Conservation (phyloP, 768 basidiomycete genomes). For the Mycena sanguinolenta region DNA sequence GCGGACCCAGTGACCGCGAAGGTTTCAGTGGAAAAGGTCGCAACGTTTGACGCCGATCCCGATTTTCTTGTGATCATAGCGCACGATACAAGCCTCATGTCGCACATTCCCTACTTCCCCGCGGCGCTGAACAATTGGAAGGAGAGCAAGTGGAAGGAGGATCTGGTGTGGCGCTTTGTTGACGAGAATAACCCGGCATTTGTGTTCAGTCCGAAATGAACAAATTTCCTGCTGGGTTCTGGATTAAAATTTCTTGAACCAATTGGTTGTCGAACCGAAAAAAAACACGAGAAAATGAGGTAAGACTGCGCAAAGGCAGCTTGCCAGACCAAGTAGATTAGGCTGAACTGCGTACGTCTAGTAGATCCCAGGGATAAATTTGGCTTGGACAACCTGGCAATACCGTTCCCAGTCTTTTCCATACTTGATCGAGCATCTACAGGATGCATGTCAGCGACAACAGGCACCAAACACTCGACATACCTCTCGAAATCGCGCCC, state of each 20-base stretch:
- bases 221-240: too few relatives aligned
- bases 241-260: too few relatives aligned
- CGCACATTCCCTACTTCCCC: slow-evolving; percentile 23
- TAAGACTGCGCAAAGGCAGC: too few relatives aligned
- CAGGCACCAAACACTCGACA: slow-evolving; percentile 34
- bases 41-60: slow-evolving; percentile 28
- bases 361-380: slow-evolving; percentile 91
- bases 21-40: slow-evolving; percentile 24
- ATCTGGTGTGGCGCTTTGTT: slow-evolving; percentile 24
- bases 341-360: slow-evolving; percentile 55
- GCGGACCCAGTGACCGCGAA: slow-evolving; percentile 8
- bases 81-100: slow-evolving; percentile 21
- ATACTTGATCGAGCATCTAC: slow-evolving; percentile 87
- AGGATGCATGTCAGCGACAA: slow-evolving; percentile 16
- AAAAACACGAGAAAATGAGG: too few relatives aligned
- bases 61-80: slow-evolving; percentile 28
- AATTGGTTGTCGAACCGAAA: too few relatives aligned
- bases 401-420: slow-evolving; percentile 96
- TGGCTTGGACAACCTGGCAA: slow-evolving; percentile 89
- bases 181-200: slow-evolving; percentile 4
- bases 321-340: too few relatives aligned
- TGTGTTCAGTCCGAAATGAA: neutral
- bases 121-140: slow-evolving; percentile 27
- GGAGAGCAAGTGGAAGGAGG: slow-evolving; percentile 22
- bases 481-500: slow-evolving; percentile 95